Percentiles rank a stretch among this genome's conserved stretches.
phyloP scores from a whole-genome alignment of 345 rosid genomes.

The Boechera retrofracta region DNA sequence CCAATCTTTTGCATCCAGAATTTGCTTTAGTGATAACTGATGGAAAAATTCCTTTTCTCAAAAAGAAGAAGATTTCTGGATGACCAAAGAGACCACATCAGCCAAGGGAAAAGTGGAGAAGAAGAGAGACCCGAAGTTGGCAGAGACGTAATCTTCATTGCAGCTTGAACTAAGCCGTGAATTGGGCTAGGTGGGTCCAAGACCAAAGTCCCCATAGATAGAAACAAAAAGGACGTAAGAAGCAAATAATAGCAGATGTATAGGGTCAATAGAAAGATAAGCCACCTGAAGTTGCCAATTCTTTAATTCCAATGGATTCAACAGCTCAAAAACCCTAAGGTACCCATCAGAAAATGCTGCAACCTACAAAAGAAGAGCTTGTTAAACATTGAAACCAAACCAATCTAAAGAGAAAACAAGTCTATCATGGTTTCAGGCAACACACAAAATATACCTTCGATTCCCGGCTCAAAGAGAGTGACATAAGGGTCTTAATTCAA shows the following conservation, averaged over 20 bases:
- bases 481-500: background rate
- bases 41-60: no score
- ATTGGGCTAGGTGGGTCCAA: no score
- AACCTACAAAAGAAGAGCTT: slow-evolving; percentile 54
- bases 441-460: background rate
- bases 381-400: background rate
- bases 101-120: no score
- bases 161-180: no score
- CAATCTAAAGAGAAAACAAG: background rate
- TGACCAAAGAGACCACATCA: no score
- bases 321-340: slow-evolving; percentile 81
- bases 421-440: slow-evolving; percentile 26
- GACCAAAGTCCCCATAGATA: background rate
- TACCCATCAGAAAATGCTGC: slow-evolving; percentile 77
- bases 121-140: no score
- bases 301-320: slow-evolving; percentile 70
- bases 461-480: slow-evolving; percentile 1
- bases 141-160: no score
- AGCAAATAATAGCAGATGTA: background rate
- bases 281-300: slow-evolving; percentile 96
- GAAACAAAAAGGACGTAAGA: background rate
- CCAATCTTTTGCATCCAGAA: no score
- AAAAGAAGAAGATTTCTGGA: no score
- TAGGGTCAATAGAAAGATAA: background rate
- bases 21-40: no score